Evolutionary conservation across 192 early-diverging fungal species (phyloP).

Genomic region (Umbelopsis sp.): DNA sequence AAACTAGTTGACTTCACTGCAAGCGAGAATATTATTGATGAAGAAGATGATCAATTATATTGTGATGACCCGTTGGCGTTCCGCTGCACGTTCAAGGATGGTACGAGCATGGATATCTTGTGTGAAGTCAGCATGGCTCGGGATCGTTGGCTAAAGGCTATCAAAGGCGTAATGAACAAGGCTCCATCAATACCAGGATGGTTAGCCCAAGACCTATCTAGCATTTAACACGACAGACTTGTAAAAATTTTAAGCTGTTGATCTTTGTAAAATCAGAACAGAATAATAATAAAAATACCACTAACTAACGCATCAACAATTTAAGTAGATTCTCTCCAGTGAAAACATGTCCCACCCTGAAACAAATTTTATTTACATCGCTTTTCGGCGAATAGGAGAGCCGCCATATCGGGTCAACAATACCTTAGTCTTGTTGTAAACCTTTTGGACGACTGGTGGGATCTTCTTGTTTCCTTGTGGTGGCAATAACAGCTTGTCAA

Average conservation of each 20-base stretch:
- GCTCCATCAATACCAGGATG: slow-evolving; percentile 11
- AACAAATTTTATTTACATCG: slow-evolving; percentile 10
- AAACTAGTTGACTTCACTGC: neutral
- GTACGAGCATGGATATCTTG: neutral
- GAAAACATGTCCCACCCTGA: neutral
- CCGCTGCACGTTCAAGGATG: slow-evolving; percentile 4
- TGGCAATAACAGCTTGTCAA: slow-evolving; percentile 24
- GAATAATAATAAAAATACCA: neutral
- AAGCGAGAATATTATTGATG: neutral
- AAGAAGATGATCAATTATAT: neutral
- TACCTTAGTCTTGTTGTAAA: slow-evolving; percentile 19
- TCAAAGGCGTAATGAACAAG: slow-evolving; percentile 13
- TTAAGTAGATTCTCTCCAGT: neutral
- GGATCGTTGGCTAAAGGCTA: slow-evolving; percentile 7
- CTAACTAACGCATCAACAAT: neutral
- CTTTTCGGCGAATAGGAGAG: neutral
- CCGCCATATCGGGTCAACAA: slow-evolving; percentile 3
- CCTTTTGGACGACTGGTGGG: slow-evolving; percentile 26
- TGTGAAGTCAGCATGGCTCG: neutral
- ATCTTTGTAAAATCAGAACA: neutral
- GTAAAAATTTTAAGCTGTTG: neutral
- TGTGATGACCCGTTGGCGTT: neutral
- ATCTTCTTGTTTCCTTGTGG: slow-evolving; percentile 30
- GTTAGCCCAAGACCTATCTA: slow-evolving; percentile 1
- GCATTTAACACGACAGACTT: neutral